Evolutionary conservation across 345 rosid species (phyloP), one percentile per base, ranked within the genome.

Genomic region (Lagerstroemia speciosa): DNA sequence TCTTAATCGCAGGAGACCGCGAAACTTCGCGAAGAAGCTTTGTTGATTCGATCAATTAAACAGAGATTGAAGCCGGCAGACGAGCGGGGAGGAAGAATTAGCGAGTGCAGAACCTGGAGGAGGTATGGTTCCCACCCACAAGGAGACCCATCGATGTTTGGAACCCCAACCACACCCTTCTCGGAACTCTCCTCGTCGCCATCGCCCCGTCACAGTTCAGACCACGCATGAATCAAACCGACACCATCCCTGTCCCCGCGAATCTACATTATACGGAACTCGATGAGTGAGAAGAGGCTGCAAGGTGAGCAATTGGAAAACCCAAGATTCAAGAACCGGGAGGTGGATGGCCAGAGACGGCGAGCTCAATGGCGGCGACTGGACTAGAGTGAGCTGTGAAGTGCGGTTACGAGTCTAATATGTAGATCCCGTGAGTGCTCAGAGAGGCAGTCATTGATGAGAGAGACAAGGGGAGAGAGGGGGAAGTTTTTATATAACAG

Each of bases 61-160:
- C 38, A 76, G 83, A 75, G 73, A 64, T 64, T 70, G 67, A 78
- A 79, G 79, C 72, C 77, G 67, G 71, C 52, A 53, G 34, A 41
- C 32, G 57, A 73, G 46, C 9, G 50, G 57, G 67, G 19, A 32
- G 52, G 30, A 17, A 66, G 37, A 68, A 37, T 68, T 86, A 91
- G 80, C 96, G 92, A 84, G 92, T 78, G 66, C 96, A 87, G 83
- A 91, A 91, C 93, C 93, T 86, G 90, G 91, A 89, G 70, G 93
- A 87, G 69, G 96, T 89, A 84, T 89, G 97, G 79, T 91, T 91
- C 66, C 96, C 96, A 86, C 96, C 96, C 93, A 89, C 93, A 78
- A 89, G 96, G 93, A 91, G 67, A 67, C 85, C 90, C 84, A 71
- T 86, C 45, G 87, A 80, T 70, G 77, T 89, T 89, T 87, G 90